Percentiles rank a stretch among this genome's conserved stretches.
Evolutionary conservation across 2,329 filamentous ascomycete genomes (phyloP).

Genomic region (Sporothrix variecibatus): DNA sequence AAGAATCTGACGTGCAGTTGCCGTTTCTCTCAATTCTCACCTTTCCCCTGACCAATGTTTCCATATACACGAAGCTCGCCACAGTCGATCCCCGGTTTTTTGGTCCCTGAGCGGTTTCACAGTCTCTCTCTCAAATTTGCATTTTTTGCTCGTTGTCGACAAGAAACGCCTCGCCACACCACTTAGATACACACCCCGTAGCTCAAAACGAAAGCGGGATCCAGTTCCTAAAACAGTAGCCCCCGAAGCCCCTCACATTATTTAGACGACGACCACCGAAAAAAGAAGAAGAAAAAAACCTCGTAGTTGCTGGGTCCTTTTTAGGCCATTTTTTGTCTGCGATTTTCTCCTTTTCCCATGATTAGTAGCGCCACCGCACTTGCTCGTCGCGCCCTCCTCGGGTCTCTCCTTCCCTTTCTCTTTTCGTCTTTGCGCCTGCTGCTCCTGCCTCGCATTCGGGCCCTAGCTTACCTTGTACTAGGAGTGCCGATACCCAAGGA

Average conservation of each 20-base stretch:
- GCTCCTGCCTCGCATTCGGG: conserved; percentile 5
- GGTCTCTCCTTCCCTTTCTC: background rate
- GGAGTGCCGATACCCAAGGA: background rate
- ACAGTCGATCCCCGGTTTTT: background rate
- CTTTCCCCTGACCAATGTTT: background rate
- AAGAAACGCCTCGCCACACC: conserved; percentile 10
- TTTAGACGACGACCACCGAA: background rate
- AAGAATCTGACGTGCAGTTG: conserved; percentile 7
- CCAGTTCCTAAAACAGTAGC: conserved; percentile 24
- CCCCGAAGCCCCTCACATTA: conserved; percentile 9
- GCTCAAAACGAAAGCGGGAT: conserved; percentile 12
- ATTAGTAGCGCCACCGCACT: conserved; percentile 19
- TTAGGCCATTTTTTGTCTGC: background rate
- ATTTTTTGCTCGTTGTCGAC: background rate
- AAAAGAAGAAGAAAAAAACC: background rate
- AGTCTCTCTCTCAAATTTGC: background rate
- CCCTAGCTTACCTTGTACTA: background rate
- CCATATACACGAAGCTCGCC: background rate
- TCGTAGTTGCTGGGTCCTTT: background rate
- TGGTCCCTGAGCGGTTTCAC: background rate
- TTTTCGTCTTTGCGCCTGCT: background rate
- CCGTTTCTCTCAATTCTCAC: background rate
- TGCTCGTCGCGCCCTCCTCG: background rate
- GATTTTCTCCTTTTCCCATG: background rate
- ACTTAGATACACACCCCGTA: background rate